Evolutionary conservation across 2,329 filamentous ascomycete species (phyloP), one percentile per base, ranked within the genome.

Genomic region (Aspergillus ochraceus): DNA sequence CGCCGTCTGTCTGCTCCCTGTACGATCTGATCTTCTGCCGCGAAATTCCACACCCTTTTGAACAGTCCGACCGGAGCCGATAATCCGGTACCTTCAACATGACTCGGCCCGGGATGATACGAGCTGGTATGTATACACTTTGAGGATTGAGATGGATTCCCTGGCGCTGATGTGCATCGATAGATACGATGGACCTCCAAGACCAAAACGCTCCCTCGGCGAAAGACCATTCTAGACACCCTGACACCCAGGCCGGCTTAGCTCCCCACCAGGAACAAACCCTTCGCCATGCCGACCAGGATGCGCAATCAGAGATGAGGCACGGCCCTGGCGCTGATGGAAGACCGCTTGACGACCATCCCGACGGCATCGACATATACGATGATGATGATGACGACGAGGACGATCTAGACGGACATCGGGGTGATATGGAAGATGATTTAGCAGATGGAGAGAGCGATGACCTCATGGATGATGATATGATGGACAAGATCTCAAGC

Each of bases 401-500:
- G 2, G 70, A 71, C 14, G 66, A 72, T 12, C 51, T 63, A 17
- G 61, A 62, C 6, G 22, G 24, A 20, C 20, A 47, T 20, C 20
- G 66, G 42, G 67, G 59, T 22, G 62, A 65, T 2, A 71, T 75
- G 49, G 85, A 86, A 54, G 77, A 71, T 14, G 82, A 85, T 56
- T 74, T 80, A 65, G 87, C 86, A 52, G 88, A 89, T 69, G 90
- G 83, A 52, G 86, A 91, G 63, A 79, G 78, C 36, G 84, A 86
- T 61, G 90, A 90, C 68, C 85, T 90, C 69, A 80, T 92, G 75
- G 92, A 96, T 72, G 88, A 97, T 77, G 94, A 98, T 77, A 88
- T 97, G 88, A 92, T 96, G 90, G 95, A 98, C 81, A 95, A 95
- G 78, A 97, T 99, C 67, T 98, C 94, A 71, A 98, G 93, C 78